Percentiles rank a stretch among this genome's conserved stretches.
phyloP scores from a whole-genome alignment of 2,329 filamentous ascomycete species.

The Ophiocordyceps robertsii region DNA sequence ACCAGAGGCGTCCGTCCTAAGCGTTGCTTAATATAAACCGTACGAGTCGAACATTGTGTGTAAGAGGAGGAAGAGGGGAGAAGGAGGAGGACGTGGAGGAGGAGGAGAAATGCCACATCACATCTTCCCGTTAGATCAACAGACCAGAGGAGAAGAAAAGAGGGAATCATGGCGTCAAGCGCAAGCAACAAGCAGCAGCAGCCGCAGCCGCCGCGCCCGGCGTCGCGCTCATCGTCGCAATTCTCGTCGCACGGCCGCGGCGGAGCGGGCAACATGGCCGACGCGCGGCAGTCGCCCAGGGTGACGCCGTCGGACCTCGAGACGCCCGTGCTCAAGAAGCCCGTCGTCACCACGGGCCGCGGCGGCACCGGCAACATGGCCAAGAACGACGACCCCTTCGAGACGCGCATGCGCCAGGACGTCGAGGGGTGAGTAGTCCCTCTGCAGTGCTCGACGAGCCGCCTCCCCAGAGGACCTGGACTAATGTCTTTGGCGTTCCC shows the following conservation, averaged over 20 bases:
- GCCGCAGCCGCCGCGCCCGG: conserved; percentile 10
- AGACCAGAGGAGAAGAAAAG: neutral
- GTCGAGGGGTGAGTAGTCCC: conserved; percentile 49
- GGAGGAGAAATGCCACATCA: too few relatives aligned
- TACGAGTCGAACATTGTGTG: too few relatives aligned
- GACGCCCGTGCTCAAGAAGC: conserved; percentile 70
- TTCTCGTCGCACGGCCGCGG: conserved; percentile 60
- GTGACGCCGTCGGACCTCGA: conserved; percentile 51
- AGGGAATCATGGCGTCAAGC: neutral
- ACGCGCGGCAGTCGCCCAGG: conserved; percentile 35
- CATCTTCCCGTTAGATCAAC: too few relatives aligned
- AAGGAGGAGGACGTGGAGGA: too few relatives aligned
- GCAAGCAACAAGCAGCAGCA: neutral
- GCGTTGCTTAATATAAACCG: too few relatives aligned
- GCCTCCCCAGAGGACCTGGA: conserved; percentile 2
- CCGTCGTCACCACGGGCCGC: conserved; percentile 80
- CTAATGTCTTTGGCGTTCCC: neutral
- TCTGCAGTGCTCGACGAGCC: neutral
- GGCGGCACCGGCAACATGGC: conserved; percentile 86
- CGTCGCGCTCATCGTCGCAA: conserved; percentile 9
- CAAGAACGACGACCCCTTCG: conserved; percentile 52
- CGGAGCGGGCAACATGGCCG: conserved; percentile 63
- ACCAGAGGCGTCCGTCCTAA: too few relatives aligned
- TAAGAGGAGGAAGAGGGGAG: too few relatives aligned
- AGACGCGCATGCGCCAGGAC: conserved; percentile 72